phyloP scores from a whole-genome alignment of 2,329 filamentous ascomycete genomes.

The Hymenoscyphus occultus region DNA sequence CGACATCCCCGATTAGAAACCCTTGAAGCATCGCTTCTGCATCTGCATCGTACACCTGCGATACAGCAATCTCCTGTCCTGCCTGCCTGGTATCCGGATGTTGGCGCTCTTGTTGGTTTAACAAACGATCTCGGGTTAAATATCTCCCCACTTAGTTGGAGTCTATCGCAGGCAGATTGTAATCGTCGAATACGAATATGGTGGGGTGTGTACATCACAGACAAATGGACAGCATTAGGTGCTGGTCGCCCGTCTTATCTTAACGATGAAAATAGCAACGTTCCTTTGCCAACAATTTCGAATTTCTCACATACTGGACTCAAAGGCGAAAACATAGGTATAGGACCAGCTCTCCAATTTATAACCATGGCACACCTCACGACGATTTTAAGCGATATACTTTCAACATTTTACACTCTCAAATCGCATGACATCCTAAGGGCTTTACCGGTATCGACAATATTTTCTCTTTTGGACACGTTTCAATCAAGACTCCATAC shows the following conservation, averaged over 20 bases:
- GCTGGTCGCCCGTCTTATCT: slow-evolving; percentile 52
- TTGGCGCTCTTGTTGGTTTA: slow-evolving; percentile 26
- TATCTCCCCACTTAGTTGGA: slow-evolving; percentile 31
- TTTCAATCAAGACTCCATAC: slow-evolving; percentile 23
- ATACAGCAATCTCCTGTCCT: slow-evolving; percentile 19
- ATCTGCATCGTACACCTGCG: slow-evolving; percentile 23
- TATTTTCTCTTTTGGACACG: slow-evolving; percentile 22
- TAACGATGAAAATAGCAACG: slow-evolving; percentile 30
- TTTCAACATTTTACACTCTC: slow-evolving; percentile 47
- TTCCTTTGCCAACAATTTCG: slow-evolving; percentile 46
- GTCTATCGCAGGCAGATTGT: slow-evolving; percentile 30
- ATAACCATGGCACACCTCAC: slow-evolving; percentile 50
- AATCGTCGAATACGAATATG: slow-evolving; percentile 52
- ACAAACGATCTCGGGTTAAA: slow-evolving; percentile 35
- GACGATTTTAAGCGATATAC: slow-evolving; percentile 49
- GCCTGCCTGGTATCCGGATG: slow-evolving; percentile 16
- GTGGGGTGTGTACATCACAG: slow-evolving; percentile 64
- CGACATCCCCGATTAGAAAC: slow-evolving; percentile 29
- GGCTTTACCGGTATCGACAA: slow-evolving; percentile 17
- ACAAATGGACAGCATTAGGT: slow-evolving; percentile 58
- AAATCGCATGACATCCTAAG: slow-evolving; percentile 26
- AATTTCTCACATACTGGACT: slow-evolving; percentile 27
- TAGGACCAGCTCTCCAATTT: slow-evolving; percentile 38
- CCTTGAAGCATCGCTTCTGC: slow-evolving; percentile 28
- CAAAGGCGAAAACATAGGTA: slow-evolving; percentile 35